Evolutionary conservation across 345 rosid species (phyloP).

Genomic region (Odontarrhena argentea): DNA sequence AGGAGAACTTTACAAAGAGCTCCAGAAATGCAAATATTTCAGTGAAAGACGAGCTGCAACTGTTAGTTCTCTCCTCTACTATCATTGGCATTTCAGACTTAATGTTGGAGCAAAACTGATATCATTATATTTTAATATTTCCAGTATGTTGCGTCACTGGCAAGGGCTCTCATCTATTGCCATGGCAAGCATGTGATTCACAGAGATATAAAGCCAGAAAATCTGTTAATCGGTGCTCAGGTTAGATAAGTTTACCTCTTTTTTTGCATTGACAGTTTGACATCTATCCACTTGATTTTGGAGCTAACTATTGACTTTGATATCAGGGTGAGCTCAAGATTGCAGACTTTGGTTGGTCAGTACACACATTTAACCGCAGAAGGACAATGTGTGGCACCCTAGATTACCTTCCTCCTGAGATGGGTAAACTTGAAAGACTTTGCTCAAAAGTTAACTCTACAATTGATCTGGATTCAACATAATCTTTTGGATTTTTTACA

Average conservation of each 20-base stretch:
- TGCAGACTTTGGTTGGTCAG: conserved; percentile 99
- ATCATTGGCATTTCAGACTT: not conserved
- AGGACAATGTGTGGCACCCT: conserved; percentile 97
- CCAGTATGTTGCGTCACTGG: conserved; percentile 95
- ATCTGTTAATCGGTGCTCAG: conserved; percentile 84
- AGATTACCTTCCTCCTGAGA: conserved; percentile 98
- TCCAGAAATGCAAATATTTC: conserved; percentile 92
- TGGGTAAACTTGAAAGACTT: conserved; percentile 58
- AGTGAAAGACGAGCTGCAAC: conserved; percentile 96
- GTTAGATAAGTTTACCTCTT: conserved; percentile 40
- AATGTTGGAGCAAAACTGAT: not conserved
- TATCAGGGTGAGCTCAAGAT: conserved; percentile 96
- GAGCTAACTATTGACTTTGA: conserved; percentile 9
- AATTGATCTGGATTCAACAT: not conserved
- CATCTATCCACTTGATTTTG: conserved; percentile 11
- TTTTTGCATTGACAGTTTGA: not conserved
- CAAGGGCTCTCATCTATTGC: conserved; percentile 96
- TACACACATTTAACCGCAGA: conserved; percentile 96
- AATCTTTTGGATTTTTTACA: conserved; percentile 31
- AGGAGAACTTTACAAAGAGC: conserved; percentile 93
- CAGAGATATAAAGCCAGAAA: conserved; percentile 98
- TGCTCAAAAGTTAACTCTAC: not conserved
- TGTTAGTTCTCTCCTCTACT: conserved; percentile 52
- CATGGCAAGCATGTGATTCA: conserved; percentile 99
- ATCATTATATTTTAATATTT: conserved; percentile 10